Base-by-base conservation (phyloP, 345 rosid species). In the Moringa oleifera region DNA sequence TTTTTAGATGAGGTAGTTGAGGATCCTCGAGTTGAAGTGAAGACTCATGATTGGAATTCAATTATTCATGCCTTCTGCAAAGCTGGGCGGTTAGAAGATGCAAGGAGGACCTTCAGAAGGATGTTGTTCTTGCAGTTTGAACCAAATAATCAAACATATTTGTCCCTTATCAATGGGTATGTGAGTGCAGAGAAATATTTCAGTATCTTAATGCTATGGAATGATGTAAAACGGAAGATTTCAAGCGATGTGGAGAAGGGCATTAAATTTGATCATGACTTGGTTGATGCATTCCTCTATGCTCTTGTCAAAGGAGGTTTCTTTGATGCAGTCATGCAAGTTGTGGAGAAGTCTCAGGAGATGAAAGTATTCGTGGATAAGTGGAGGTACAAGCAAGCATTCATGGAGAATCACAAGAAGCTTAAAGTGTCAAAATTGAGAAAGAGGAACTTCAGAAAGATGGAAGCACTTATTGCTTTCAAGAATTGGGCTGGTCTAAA, bases 291-390 rank as follows among this genome's bases (percentile, higher is more conserved):
- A n/a, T 94, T 94, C 73, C 74, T 90, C 57, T 88, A 77, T 73
- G 92, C 97, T 12, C 65, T 94, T 64, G 95, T 90, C n/a, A 94
- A 86, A 74, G 99, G 96, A 51, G 96, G 97, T 47, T 94, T 84
- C 83, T 94, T 94, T 60, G 99, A 94, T 68, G 95, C 92, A 0
- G 97, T 81, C 62, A 90, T 94, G 99, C 96, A 90, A 84, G 97
- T 94, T 58, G 85, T 90, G 54, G 90, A 90, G 61, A 90, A 82
- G 73, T 85, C 96, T 71, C 92, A 83, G 59, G 90, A 90, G 74
- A 83, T 79, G 96, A 94, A 83, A 77, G 77, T 90, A 61, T 90
- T 94, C 77, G 87, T 90, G 52, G 96, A 94, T 76, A 94, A 90
- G 73, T 94, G 97, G 96, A 90, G 85, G 74, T 90, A 90, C 82